Base-by-base conservation (phyloP, 73 alveolate genomes). In the Uronychia setigera region DNA sequence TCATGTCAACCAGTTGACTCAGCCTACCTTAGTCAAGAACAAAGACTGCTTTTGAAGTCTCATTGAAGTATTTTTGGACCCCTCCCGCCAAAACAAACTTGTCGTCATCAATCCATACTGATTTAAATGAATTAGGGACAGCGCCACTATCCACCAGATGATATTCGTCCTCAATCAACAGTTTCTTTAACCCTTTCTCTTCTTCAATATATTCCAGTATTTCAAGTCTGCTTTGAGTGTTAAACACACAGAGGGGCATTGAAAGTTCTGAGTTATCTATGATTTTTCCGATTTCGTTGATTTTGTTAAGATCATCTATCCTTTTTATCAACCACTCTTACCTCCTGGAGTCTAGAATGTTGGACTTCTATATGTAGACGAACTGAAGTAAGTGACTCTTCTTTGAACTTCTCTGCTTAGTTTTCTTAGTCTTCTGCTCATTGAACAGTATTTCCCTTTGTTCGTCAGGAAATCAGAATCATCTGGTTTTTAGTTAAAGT, bases 231-330 rank as follows among this genome's bases (percentile, higher is more conserved):
- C n/a, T 46, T 46, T 58, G 75, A 1, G 92, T 78, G 74, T 89
- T 89, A 59, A 89, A 75, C 0, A 85, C 89, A 1, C 83, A 84
- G 32, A 89, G 60, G 26, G 95, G 95, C 78, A 76, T 35, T 1
- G 92, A 83, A 76, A 83, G 82, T 59, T 89, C 95, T 9, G 87
- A 84, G 59, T 84, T 89, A 60, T 89, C 92, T 0, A 79, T 76
- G 26, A 89, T 79, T 76, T 80, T 31, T 0, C 95, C 95, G 9
- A 89, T 35, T 33, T 80, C 33, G 79, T 83, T 88, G n/a, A 88
- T 1, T 11, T 26, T 31, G 25, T 75, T 83, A 9, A 89, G 32
- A 14, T 89, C 95, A 29, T 46, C 67, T 46, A 46, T 5, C n/a
- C n/a, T n/a, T n/a, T n/a, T 11, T 46, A 46, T 46, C 67, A 46